Base-by-base conservation (phyloP, 371 early-diverging fungal species). In the Entomophthora muscae region DNA sequence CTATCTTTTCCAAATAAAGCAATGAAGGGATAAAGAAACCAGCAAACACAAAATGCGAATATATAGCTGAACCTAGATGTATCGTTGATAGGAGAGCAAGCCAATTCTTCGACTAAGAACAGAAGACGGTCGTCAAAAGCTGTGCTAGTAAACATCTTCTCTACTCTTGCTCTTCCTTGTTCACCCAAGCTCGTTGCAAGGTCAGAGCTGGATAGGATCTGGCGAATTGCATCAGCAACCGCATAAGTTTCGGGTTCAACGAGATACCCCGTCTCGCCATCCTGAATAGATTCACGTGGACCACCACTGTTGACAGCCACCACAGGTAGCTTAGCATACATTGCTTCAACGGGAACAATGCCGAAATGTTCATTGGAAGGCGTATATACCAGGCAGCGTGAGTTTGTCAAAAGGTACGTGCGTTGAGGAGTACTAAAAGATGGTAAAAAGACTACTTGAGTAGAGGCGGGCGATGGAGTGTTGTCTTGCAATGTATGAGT, bases 301-400 rank as follows among this genome's bases (percentile, higher is more conserved):
- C 95, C 95, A 32, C 95, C 97, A 65, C 75, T 83, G 70, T 88
- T 85, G 52, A 78, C 79, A 0, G 96, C 96, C 23, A 97, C 78
- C 1, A 95, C 94, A 0, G 95, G 95, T 17, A 89, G 69, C 23
- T 75, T 71, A 32, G 80, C 79, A 71, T 89, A 91, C 98, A 97
- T 95, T 60, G 92, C 90, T 68, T 97, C 98, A 0, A 97, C 81
- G 1, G 98, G 98, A 13, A 91, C 92, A 61, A 97, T 93, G 0
- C 96, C 96, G 70, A 97, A 91, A 69, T 97, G 97, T 71, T 97
- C 98, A 68, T n/a, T 80, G 21, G 80, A 75, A 12, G 98, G 98
- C 22, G 98, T 97, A 73, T 97, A 97, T 0, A 95, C 67, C 28
- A 93, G 73, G 1, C 83, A 75, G 7, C 69, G 64, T 0, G 92